Evolutionary conservation across 176 grass and related monocot species (phyloP), one percentile per base, ranked within the genome.

Genomic region (Lolium perenne): DNA sequence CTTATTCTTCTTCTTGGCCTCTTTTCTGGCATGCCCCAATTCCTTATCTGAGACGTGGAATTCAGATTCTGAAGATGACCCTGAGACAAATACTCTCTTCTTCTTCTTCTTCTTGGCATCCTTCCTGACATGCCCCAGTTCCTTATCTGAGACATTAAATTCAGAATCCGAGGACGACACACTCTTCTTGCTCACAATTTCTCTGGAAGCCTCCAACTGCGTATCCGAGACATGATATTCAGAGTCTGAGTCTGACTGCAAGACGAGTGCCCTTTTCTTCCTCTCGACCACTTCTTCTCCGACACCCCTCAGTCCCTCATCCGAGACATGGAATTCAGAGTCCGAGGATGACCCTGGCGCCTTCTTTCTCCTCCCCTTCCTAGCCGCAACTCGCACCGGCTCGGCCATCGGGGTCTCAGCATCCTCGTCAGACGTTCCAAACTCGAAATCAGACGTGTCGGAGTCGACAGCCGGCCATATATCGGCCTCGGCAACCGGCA

Each of bases 21-120:
- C 26, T 29, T 29, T 29, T 2, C 26, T 58, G 41, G 49, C 65
- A 72, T 63, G 45, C 56, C 46, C 57, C 48, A 82, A 45, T 45
- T 45, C 41, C 41, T 45, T 45, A 45, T 45, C 41, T 62, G 92
- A 93, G 14, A 82, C 83, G 61, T 90, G 23, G 32, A 91, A 97
- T 76, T 97, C 95, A 47, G 86, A 94, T 55, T 94, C 95, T 14
- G 95, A 92, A 4, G 78, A 87, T 71, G 95, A 95, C 17, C 91
- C 85, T 5, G 66, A 88, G 20, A 21, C 49, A 13, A 72, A 56
- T 83, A 46, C 82, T 75, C 85, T 68, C 60, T 91, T 90, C 80
- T 82, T 97, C 0, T 29, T 35, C 32, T 35, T 97, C 47, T 7
- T 32, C 48, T 50, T 53, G 48, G 48, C 23, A 47, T 75, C 23